These are phyloP conservation scores for Dictyostelium firmibasis DNA, from an alignment of 78 protist genomes.

Conservation along the genomic window DNA sequence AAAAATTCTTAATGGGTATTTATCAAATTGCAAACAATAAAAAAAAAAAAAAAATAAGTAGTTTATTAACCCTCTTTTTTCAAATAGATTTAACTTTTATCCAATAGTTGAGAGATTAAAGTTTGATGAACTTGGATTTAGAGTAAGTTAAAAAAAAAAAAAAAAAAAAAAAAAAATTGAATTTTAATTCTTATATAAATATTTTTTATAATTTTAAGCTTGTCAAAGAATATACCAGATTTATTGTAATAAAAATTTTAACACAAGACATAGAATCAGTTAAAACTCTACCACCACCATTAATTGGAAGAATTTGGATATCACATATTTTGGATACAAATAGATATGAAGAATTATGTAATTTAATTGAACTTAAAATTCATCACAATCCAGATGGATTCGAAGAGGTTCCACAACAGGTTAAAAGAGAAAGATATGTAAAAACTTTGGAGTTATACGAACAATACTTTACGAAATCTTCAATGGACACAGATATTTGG, in stretches of 20 bases:
- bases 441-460: not conserved
- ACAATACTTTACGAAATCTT: not conserved
- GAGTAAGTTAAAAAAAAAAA: not conserved
- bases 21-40: not conserved
- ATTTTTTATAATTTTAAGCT: not conserved
- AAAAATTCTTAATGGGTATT: conserved; percentile 1
- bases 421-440: conserved; percentile 2
- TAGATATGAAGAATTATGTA: conserved; percentile 5
- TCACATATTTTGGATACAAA: not conserved
- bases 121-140: not conserved
- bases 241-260: not conserved
- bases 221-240: not conserved
- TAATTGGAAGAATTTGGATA: not conserved
- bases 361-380: not conserved
- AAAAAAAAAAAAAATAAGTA: not conserved
- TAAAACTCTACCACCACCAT: not conserved
- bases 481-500: not conserved
- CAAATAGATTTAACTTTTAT: not conserved
- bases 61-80: too few relatives aligned
- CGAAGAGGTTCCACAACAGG: not conserved
- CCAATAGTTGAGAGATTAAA: conserved; percentile 4
- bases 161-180: too few relatives aligned
- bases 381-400: not conserved
- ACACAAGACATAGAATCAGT: not conserved
- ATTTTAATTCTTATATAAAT: not conserved